A percentile compares a stretch with the other conserved stretches of the same genome.
phyloP scores from a whole-genome alignment of 495 filamentous ascomycete species.

The Trichoderma virens region DNA sequence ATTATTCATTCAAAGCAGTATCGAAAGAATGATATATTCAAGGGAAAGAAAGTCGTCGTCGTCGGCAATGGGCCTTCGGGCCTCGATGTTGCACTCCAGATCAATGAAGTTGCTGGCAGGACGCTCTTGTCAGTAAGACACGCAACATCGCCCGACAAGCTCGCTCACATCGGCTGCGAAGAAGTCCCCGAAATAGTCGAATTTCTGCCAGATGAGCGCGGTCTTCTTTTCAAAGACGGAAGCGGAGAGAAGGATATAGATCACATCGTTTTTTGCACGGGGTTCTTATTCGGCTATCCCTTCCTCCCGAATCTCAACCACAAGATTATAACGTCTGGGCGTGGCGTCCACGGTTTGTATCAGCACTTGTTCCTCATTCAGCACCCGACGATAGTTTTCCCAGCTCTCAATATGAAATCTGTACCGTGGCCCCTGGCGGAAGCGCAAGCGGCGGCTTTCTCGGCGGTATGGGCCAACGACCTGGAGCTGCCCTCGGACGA shows the following conservation, averaged over 20 bases:
- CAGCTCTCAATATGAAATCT: slow-evolving; percentile 66
- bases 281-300: slow-evolving; percentile 64
- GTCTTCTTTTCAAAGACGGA: slow-evolving; percentile 31
- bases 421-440: slow-evolving; percentile 78
- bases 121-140: slow-evolving; percentile 37
- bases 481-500: slow-evolving; percentile 51
- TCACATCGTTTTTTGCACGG: slow-evolving; percentile 63
- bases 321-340: slow-evolving; percentile 56
- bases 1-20: slow-evolving; percentile 82
- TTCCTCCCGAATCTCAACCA: slow-evolving; percentile 53
- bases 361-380: slow-evolving; percentile 69
- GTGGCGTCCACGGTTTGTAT: slow-evolving; percentile 60
- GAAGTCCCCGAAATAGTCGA: slow-evolving; percentile 35
- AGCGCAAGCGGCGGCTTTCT: slow-evolving; percentile 68
- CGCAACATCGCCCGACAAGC: slow-evolving; percentile 21
- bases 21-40: slow-evolving; percentile 51
- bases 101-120: slow-evolving; percentile 39
- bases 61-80: slow-evolving; percentile 76
- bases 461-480: slow-evolving; percentile 63
- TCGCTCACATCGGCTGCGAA: slow-evolving; percentile 24
- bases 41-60: slow-evolving; percentile 49
- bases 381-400: slow-evolving; percentile 72
- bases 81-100: slow-evolving; percentile 71
- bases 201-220: slow-evolving; percentile 29
- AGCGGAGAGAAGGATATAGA: slow-evolving; percentile 53